phyloP scores from a whole-genome alignment of 441 rosid genomes.

The Corymbia citriodora region DNA sequence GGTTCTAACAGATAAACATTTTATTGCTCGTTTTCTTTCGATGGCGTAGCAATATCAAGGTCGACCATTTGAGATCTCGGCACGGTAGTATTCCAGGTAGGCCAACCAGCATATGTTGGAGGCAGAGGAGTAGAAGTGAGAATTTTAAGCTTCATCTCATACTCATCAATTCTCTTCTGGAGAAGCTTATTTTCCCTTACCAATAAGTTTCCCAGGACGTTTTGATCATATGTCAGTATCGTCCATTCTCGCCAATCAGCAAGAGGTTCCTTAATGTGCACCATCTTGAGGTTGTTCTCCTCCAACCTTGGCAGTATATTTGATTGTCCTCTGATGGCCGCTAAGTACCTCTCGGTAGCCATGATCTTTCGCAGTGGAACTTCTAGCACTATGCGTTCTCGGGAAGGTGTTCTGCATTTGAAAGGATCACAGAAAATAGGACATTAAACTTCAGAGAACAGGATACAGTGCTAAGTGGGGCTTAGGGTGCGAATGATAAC shows the following conservation, averaged over 20 bases:
- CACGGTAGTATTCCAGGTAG: neutral
- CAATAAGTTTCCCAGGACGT: neutral
- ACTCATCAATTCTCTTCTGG: neutral
- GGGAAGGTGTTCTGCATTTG: neutral
- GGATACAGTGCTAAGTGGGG: neutral
- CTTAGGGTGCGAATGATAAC: neutral
- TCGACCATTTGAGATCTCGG: neutral
- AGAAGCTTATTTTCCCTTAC: neutral
- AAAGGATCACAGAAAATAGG: neutral
- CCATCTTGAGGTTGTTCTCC: neutral
- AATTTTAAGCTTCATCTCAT: neutral
- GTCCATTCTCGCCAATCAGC: neutral
- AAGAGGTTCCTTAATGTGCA: neutral
- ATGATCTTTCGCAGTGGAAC: fast-evolving
- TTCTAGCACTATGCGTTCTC: neutral
- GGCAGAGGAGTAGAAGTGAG: neutral
- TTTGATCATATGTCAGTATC: neutral
- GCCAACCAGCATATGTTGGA: neutral
- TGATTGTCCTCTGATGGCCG: neutral
- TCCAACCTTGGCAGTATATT: neutral
- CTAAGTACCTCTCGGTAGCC: neutral
- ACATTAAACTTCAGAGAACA: neutral
- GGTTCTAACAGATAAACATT: neutral
- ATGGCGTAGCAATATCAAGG: neutral
- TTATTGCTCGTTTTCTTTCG: neutral